A percentile compares a stretch with the other conserved stretches of the same genome.
Evolutionary conservation across 208 protist genomes (phyloP).

Genomic region (Wallacemonas collosoma): DNA sequence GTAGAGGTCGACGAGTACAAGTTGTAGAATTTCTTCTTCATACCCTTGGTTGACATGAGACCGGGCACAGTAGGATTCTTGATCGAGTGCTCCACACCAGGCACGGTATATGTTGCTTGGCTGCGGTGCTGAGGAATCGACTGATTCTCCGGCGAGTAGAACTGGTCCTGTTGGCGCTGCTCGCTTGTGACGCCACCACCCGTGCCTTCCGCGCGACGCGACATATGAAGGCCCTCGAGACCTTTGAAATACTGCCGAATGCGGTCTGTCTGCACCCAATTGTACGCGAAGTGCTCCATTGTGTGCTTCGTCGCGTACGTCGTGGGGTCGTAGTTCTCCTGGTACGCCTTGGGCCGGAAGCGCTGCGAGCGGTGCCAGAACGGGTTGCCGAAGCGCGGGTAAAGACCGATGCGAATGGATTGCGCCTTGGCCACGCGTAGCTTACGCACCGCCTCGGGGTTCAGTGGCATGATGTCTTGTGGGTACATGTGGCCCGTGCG

Average conservation of each 20-base stretch:
- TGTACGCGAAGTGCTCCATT: slow-evolving; percentile 91
- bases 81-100: slow-evolving; percentile 65
- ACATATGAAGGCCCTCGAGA: slow-evolving; percentile 54
- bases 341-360: slow-evolving; percentile 84
- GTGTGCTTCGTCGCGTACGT: slow-evolving; percentile 90
- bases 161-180: slow-evolving; percentile 77
- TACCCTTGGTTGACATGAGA: slow-evolving; percentile 90
- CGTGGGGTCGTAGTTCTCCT: slow-evolving; percentile 89
- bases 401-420: slow-evolving; percentile 87
- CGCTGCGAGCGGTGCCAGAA: slow-evolving; percentile 88
- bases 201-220: slow-evolving; percentile 32
- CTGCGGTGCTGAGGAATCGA: slow-evolving; percentile 65
- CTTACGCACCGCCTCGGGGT: slow-evolving; percentile 85
- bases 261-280: slow-evolving; percentile 89
- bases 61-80: slow-evolving; percentile 89
- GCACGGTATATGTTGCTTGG: slow-evolving; percentile 50
- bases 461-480: slow-evolving; percentile 82
- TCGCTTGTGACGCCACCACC: slow-evolving; percentile 63
- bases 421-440: slow-evolving; percentile 82
- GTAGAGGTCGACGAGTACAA: slow-evolving; percentile 88
- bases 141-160: slow-evolving; percentile 64
- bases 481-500: slow-evolving; percentile 90
- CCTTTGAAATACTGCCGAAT: slow-evolving; percentile 84
- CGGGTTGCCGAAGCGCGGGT: slow-evolving; percentile 89
- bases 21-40: slow-evolving; percentile 93